Base-by-base conservation (phyloP, 2,329 filamentous ascomycete species). In the Grosmannia clavigera region DNA sequence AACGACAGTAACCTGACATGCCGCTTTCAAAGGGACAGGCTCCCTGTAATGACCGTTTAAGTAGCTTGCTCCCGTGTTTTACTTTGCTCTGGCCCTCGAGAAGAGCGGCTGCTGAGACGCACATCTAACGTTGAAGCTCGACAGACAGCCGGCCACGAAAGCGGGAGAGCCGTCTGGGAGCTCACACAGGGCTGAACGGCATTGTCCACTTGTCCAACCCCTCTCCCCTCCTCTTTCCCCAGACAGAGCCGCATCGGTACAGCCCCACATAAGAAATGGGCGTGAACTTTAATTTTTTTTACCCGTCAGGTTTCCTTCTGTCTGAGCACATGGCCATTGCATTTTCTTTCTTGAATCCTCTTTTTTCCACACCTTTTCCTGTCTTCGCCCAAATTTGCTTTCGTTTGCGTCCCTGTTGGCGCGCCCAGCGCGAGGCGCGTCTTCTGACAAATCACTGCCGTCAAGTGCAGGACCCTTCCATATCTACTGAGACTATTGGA, bases 181-280 rank as follows among this genome's bases (percentile, higher is more conserved):
- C 25, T 31, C 50, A 31, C 40, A 35, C 56, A 57, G 55, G 56
- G 46, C 46, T 58, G 56, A 38, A 38, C 29, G 55, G 43, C 56
- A 31, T 58, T 58, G 31, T 51, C 43, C 22, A 58, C 50, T 52
- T 52, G 50, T 52, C 50, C 16, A 51, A 29, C 43, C 43, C 33
- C 57, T 35, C 50, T 58, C 50, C 50, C 50, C 50, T 52, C 48
- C 50, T 52, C 35, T 54, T 48, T 59, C 58, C 38, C 58, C 51
- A 38, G 51, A 27, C 58, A 48, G 60, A 64, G 62, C 64, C 63
- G 62, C 61, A 63, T 62, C 64, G 60, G 61, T 58, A 46, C 55
- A 58, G 64, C 64, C 63, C 62, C 64, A 65, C 64, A 65, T 64
- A 61, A 56, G 51, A 62, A 51, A 40, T 48, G n/a, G 59, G 59